Evolutionary conservation across 1,139 yeast genomes (phyloP).

Genomic region (Schizosaccharomyces versatilis): DNA sequence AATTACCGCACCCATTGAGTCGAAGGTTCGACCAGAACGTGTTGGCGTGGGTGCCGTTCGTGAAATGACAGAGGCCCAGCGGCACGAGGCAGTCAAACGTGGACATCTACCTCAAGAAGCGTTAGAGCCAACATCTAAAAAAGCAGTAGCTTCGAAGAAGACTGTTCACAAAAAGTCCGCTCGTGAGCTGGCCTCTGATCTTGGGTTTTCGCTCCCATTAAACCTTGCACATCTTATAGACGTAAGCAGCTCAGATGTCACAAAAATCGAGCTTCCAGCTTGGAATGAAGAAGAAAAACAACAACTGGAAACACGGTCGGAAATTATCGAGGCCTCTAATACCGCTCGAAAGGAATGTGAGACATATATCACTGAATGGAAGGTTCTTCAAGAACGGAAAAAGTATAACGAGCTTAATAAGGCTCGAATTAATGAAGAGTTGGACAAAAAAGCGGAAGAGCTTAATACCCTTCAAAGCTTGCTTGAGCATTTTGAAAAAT

Average conservation of each 20-base stretch:
- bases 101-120: constrained; percentile 12
- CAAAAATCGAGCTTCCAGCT: constrained; percentile 8
- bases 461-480: constrained; percentile 10
- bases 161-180: constrained; percentile 14
- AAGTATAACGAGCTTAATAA: constrained; percentile 14
- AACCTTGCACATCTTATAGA: constrained; percentile 18
- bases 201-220: constrained; percentile 21
- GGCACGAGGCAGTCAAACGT: constrained; percentile 14
- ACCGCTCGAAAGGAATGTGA: constrained; percentile 17
- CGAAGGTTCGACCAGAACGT: constrained; percentile 34
- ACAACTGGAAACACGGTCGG: constrained; percentile 6
- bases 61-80: constrained; percentile 19
- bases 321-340: constrained; percentile 13
- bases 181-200: constrained; percentile 22
- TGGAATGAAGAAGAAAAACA: constrained; percentile 10
- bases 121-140: constrained; percentile 13
- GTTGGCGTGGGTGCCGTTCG: constrained; percentile 45
- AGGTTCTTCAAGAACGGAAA: constrained; percentile 14
- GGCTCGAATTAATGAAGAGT: constrained; percentile 12
- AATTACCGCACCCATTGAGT: constrained; percentile 55
- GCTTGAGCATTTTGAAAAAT: background rate
- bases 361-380: constrained; percentile 16
- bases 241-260: constrained; percentile 15
- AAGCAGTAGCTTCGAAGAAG: constrained; percentile 12
- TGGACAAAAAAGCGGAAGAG: constrained; percentile 13